phyloP scores from a whole-genome alignment of 2,329 filamentous ascomycete species.

The Ophiocordyceps sinensis region DNA sequence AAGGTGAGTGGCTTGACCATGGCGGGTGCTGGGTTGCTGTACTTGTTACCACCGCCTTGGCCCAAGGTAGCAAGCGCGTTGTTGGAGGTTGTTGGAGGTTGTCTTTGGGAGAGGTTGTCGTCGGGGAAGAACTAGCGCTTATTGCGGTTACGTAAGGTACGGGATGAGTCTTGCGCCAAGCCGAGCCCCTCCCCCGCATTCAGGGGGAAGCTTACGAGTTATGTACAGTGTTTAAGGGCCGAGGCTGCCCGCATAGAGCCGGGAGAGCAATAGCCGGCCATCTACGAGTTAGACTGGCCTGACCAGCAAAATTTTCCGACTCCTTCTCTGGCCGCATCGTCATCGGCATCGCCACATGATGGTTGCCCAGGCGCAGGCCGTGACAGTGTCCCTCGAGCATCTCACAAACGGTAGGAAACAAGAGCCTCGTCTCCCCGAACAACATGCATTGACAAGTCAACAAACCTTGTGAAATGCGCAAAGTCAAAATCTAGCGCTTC shows the following conservation, averaged over 20 bases:
- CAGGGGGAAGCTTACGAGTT: no score
- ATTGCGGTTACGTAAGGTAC: conserved; percentile 15
- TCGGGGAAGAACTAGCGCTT: no score
- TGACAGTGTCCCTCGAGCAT: conserved; percentile 47
- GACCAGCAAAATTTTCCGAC: background rate
- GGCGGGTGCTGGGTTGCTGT: conserved; percentile 1
- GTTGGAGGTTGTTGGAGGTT: no score
- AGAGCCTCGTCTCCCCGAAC: background rate
- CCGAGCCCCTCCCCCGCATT: conserved; percentile 1
- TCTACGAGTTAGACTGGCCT: no score
- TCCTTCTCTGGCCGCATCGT: background rate
- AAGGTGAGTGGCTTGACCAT: conserved; percentile 89
- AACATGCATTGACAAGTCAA: no score
- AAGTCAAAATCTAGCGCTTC: no score
- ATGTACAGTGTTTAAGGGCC: no score
- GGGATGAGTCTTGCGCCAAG: background rate
- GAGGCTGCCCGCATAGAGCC: background rate
- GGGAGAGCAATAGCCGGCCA: background rate
- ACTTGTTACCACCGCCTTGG: no score
- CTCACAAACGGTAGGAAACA: conserved; percentile 36
- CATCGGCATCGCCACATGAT: conserved; percentile 14
- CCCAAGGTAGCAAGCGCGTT: no score
- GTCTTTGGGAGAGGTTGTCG: background rate
- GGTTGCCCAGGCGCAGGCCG: conserved; percentile 36
- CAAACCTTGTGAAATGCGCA: no score